Conservation (phyloP, 306 rosid species). For the Quercus mongolica region DNA sequence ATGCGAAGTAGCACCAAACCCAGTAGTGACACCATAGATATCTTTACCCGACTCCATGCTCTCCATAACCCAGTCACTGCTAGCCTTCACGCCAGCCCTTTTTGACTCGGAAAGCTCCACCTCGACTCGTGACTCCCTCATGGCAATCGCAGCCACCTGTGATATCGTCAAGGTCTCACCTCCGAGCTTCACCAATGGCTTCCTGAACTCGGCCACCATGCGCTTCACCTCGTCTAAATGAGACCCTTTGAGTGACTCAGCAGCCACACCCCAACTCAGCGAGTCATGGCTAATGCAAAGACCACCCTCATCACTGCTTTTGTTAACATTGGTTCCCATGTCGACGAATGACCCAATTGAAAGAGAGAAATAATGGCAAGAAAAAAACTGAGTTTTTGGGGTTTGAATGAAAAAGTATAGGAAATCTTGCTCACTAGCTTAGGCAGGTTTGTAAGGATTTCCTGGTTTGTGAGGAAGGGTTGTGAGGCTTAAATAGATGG, state of each 20-base stretch:
- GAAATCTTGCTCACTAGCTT: too few relatives aligned
- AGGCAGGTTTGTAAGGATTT: conserved; percentile 3
- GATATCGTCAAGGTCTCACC: conserved; percentile 67
- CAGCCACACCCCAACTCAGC: conserved; percentile 64
- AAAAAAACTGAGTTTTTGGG: not conserved
- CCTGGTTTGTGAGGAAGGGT: conserved; percentile 20
- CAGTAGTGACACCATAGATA: conserved; percentile 94
- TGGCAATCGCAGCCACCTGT: conserved; percentile 76
- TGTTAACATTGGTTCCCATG: conserved; percentile 31
- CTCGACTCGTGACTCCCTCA: conserved; percentile 30
- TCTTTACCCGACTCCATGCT: conserved; percentile 65
- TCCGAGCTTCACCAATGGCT: conserved; percentile 57
- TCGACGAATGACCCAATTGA: not conserved
- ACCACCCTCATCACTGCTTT: not conserved
- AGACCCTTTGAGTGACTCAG: conserved; percentile 58
- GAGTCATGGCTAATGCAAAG: conserved; percentile 54
- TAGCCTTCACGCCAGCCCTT: conserved; percentile 77
- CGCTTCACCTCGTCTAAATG: conserved; percentile 89
- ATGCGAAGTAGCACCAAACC: conserved; percentile 90
- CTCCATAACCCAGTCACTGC: conserved; percentile 93
- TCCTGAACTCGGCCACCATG: conserved; percentile 77
- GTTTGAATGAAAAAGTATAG: too few relatives aligned
- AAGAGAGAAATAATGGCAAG: not conserved
- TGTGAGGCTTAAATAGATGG: conserved; percentile 26
- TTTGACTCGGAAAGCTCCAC: conserved; percentile 69